Conservation (phyloP, 352 stramenopile species). For the Globisporangium ultimum region DNA sequence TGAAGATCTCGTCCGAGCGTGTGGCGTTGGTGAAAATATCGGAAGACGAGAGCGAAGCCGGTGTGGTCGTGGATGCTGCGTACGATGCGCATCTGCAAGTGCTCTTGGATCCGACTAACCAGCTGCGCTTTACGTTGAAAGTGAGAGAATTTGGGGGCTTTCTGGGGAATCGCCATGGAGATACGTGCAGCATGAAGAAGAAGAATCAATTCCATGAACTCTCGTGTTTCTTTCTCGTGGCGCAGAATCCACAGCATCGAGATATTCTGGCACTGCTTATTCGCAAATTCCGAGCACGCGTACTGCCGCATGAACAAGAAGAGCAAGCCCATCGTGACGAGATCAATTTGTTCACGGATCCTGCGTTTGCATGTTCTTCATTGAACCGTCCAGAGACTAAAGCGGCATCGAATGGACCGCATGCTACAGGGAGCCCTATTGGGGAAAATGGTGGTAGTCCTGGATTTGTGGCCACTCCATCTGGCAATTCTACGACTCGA, state of each 20-base stretch:
- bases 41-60: conserved; percentile 61
- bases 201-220: conserved; percentile 34
- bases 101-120: conserved; percentile 60
- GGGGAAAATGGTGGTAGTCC: too few relatives aligned
- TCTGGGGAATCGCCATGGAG: conserved; percentile 50
- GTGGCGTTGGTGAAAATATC: conserved; percentile 72
- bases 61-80: conserved; percentile 40
- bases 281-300: conserved; percentile 62
- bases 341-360: conserved; percentile 68
- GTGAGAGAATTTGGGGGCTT: conserved; percentile 75
- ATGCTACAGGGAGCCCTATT: not conserved
- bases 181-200: conserved; percentile 62
- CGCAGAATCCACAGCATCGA: conserved; percentile 74
- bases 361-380: conserved; percentile 33
- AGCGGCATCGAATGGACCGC: not conserved
- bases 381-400: conserved; percentile 7
- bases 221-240: conserved; percentile 75
- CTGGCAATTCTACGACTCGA: not conserved
- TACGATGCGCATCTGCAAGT: conserved; percentile 73
- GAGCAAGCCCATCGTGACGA: conserved; percentile 56
- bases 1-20: conserved; percentile 57
- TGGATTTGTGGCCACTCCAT: not conserved
- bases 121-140: conserved; percentile 71
- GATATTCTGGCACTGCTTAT: conserved; percentile 75
- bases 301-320: conserved; percentile 46